Evolutionary conservation across 768 basidiomycete species (phyloP).

Genomic region (Leccinellum luteum): DNA sequence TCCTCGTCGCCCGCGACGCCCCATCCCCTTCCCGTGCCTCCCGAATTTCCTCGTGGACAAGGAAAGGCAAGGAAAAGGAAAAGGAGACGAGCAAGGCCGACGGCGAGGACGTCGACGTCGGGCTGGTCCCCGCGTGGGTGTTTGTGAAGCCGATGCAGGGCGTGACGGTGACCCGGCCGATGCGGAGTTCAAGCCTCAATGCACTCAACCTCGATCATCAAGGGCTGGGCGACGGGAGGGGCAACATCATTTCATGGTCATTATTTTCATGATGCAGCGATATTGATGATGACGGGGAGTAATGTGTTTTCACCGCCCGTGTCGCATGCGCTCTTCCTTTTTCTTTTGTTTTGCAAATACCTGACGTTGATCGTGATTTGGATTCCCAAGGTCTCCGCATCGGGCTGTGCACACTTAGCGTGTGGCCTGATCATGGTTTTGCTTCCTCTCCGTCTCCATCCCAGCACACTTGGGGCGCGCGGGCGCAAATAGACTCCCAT

Average conservation of each 20-base stretch:
- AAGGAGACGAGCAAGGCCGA: conserved; percentile 4
- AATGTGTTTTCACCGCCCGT: background rate
- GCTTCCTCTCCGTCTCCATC: background rate
- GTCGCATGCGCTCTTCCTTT: background rate
- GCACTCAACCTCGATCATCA: conserved; percentile 49
- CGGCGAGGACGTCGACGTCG: conserved; percentile 55
- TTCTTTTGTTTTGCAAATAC: background rate
- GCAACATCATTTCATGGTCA: conserved; percentile 64
- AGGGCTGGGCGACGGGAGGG: conserved; percentile 30
- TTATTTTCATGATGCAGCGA: conserved; percentile 9
- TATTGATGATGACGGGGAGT: background rate
- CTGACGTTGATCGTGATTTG: background rate
- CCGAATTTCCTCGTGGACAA: conserved; percentile 10
- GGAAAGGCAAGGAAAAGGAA: background rate
- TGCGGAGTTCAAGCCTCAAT: conserved; percentile 50
- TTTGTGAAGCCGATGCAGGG: conserved; percentile 65
- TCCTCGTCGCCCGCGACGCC: conserved; percentile 59
- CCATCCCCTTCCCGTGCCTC: conserved; percentile 41
- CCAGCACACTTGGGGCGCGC: background rate
- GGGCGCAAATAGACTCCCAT: background rate
- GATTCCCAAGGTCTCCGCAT: background rate
- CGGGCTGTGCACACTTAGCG: background rate
- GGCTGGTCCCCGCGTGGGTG: conserved; percentile 75
- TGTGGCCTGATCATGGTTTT: background rate
- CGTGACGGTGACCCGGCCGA: conserved; percentile 57